Conservation (phyloP, 441 rosid genomes). For the Gossypium schwendimanii region DNA sequence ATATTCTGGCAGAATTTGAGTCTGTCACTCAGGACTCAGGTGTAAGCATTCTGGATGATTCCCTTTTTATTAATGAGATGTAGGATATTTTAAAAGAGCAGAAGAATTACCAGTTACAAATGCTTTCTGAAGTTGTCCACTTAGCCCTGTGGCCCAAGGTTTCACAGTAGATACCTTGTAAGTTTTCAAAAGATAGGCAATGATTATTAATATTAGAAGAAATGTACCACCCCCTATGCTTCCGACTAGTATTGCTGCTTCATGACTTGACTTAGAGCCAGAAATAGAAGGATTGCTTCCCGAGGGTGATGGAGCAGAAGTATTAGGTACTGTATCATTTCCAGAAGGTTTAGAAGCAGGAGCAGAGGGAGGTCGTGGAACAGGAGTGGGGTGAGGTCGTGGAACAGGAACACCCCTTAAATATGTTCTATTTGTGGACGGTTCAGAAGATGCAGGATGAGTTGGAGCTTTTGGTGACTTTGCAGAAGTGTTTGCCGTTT, state of each 20-base stretch:
- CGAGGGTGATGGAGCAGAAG: neutral
- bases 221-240: slow-evolving; percentile 24
- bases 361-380: slow-evolving; percentile 7
- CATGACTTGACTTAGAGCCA: slow-evolving; percentile 10
- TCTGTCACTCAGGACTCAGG: neutral
- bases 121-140: slow-evolving; percentile 68
- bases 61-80: no score
- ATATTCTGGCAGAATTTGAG: neutral
- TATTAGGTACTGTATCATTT: neutral
- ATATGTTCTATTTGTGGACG: neutral
- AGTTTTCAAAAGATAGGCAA: slow-evolving; percentile 25
- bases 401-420: neutral
- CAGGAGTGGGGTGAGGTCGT: slow-evolving; percentile 1
- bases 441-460: neutral
- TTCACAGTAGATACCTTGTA: slow-evolving; percentile 42
- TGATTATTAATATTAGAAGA: slow-evolving; percentile 21
- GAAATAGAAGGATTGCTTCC: neutral
- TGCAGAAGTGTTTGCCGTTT: neutral
- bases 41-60: no score
- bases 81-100: slow-evolving; percentile 2
- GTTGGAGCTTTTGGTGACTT: neutral
- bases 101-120: slow-evolving; percentile 47
- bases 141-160: slow-evolving; percentile 68
- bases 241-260: slow-evolving; percentile 18
- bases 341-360: slow-evolving; percentile 1